Percentiles rank a stretch among this genome's conserved stretches.
Evolutionary conservation across 768 basidiomycete species (phyloP).

Genomic region (Phylloporus rhodoxanthus): DNA sequence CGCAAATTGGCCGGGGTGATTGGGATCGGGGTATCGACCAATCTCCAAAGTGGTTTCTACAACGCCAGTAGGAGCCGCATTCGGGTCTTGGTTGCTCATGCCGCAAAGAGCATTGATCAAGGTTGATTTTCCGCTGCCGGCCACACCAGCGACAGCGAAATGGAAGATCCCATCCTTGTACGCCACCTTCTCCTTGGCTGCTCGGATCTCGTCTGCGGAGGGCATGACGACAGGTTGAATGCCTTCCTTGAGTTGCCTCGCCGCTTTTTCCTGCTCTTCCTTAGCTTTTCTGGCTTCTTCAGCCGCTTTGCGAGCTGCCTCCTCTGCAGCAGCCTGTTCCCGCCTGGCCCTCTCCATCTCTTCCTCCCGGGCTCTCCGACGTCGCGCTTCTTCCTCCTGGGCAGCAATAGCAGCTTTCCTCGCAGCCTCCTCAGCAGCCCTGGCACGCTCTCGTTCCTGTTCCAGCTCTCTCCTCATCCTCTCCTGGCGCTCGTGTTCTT

Average conservation of each 20-base stretch:
- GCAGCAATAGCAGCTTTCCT: constrained; percentile 21
- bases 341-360: constrained; percentile 13
- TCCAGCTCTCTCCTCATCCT: constrained; percentile 15
- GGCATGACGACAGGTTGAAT: constrained; percentile 29
- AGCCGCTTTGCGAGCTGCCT: constrained; percentile 18
- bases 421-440: constrained; percentile 21
- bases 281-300: constrained; percentile 21
- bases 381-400: constrained; percentile 21
- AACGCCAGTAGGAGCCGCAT: constrained; percentile 30
- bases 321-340: constrained; percentile 20
- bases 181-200: constrained; percentile 20
- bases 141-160: constrained; percentile 27
- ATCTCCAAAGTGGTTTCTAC: constrained; percentile 31
- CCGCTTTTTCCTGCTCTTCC: constrained; percentile 17
- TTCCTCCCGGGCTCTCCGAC: constrained; percentile 18
- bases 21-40: constrained; percentile 27
- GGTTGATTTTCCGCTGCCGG: constrained; percentile 30
- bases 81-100: constrained; percentile 18
- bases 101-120: constrained; percentile 32
- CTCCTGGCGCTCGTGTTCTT: constrained; percentile 20
- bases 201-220: constrained; percentile 22
- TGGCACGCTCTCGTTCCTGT: constrained; percentile 15
- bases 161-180: constrained; percentile 29
- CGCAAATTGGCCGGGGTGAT: constrained; percentile 18
- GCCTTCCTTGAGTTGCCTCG: constrained; percentile 22